Percentiles rank a stretch among this genome's conserved stretches.
These are phyloP conservation scores for Dryadomyces sulphureus DNA, from an alignment of 2,329 filamentous ascomycete genomes.

Conservation along the genomic window DNA sequence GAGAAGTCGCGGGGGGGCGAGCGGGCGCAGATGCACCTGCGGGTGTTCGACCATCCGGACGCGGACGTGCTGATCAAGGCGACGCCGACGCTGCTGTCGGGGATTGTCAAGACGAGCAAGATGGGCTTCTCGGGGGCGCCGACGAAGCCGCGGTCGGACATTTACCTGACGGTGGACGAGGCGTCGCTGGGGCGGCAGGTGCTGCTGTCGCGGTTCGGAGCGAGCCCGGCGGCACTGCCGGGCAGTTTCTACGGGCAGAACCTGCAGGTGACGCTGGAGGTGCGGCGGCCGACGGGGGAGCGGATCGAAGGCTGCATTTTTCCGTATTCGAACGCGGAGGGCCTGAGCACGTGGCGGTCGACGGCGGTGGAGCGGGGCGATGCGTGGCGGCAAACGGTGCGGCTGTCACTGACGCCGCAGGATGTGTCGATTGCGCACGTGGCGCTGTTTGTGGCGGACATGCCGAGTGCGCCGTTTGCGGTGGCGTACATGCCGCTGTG, in stretches of 20 bases:
- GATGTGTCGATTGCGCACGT: slow-evolving; percentile 76
- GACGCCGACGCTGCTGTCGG: slow-evolving; percentile 76
- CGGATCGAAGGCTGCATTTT: slow-evolving; percentile 81
- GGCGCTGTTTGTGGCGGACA: slow-evolving; percentile 78
- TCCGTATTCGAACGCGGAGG: slow-evolving; percentile 65
- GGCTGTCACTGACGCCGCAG: slow-evolving; percentile 61
- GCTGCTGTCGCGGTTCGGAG: slow-evolving; percentile 47
- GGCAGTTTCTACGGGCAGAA: slow-evolving; percentile 51
- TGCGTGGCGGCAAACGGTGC: slow-evolving; percentile 77
- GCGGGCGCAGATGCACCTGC: slow-evolving; percentile 64
- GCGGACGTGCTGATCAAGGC: slow-evolving; percentile 68
- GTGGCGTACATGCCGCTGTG: slow-evolving; percentile 88
- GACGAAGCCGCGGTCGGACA: slow-evolving; percentile 77
- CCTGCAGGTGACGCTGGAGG: slow-evolving; percentile 78
- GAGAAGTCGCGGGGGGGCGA: slow-evolving; percentile 60
- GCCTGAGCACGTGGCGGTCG: slow-evolving; percentile 77
- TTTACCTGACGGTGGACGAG: slow-evolving; percentile 76
- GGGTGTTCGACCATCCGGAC: slow-evolving; percentile 63
- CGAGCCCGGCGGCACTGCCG: slow-evolving; percentile 60
- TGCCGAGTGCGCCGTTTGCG: slow-evolving; percentile 77
- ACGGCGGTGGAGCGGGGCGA: slow-evolving; percentile 65
- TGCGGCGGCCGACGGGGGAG: slow-evolving; percentile 63
- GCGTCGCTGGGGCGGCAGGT: slow-evolving; percentile 68
- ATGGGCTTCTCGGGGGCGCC: slow-evolving; percentile 92
- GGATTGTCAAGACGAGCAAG: slow-evolving; percentile 66